phyloP scores from a whole-genome alignment of 2,329 filamentous ascomycete species.

The Pyrenophora graminea region DNA sequence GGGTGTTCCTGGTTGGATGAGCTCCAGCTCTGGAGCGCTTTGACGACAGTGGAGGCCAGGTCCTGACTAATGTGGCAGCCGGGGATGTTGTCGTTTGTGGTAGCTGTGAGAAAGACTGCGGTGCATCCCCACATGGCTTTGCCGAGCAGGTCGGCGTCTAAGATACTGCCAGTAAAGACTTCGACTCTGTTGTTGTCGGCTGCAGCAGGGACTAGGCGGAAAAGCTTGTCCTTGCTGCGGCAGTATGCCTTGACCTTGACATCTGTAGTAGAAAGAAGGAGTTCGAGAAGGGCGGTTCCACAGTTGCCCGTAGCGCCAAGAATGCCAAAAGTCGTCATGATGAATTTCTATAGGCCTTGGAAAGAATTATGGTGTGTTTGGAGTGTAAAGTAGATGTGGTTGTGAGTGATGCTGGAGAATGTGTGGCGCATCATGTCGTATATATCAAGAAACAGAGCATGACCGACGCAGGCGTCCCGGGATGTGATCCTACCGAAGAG shows the following conservation, averaged over 20 bases:
- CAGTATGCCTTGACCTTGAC: constrained; percentile 18
- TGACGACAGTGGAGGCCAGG: constrained; percentile 42
- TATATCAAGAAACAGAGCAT: too few relatives aligned
- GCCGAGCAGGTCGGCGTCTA: constrained; percentile 47
- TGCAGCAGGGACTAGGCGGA: constrained; percentile 1
- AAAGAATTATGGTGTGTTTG: too few relatives aligned
- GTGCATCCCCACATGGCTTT: constrained; percentile 43
- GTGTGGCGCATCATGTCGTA: too few relatives aligned
- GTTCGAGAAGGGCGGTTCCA: constrained; percentile 14
- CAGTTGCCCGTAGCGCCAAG: constrained; percentile 21
- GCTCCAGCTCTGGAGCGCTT: constrained; percentile 41
- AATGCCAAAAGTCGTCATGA: constrained; percentile 16
- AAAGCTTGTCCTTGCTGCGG: constrained; percentile 18
- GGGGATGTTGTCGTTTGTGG: constrained; percentile 53
- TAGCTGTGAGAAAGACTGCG: constrained; percentile 49
- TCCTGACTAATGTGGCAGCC: constrained; percentile 48
- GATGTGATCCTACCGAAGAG: too few relatives aligned
- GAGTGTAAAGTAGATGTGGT: too few relatives aligned
- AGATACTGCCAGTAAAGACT: constrained; percentile 51
- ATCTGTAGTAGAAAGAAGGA: constrained; percentile 5
- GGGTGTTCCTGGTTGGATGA: neutral
- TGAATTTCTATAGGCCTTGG: too few relatives aligned
- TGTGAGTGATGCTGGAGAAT: too few relatives aligned
- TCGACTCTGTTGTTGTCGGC: constrained; percentile 25
- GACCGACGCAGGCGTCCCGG: too few relatives aligned